phyloP scores from a whole-genome alignment of 208 protist genomes.

The Histomonas meleagridis region DNA sequence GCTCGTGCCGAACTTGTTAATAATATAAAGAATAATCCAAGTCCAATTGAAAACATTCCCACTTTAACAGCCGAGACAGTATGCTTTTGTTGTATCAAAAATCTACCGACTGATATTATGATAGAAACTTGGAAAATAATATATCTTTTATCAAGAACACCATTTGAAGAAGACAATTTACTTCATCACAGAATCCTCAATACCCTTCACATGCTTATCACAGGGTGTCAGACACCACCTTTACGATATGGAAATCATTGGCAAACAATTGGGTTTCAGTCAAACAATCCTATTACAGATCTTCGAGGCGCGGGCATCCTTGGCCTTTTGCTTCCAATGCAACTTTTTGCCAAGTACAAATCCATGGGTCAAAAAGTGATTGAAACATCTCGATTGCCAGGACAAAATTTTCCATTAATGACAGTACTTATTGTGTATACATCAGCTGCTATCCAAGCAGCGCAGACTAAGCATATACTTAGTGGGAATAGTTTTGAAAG shows the following conservation, averaged over 20 bases:
- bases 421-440: background rate
- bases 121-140: background rate
- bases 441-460: background rate
- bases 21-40: background rate
- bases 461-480: background rate
- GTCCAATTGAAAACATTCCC: background rate
- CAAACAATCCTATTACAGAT: background rate
- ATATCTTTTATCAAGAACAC: background rate
- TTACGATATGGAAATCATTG: background rate
- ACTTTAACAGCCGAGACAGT: background rate
- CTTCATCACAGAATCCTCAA: conserved; percentile 9
- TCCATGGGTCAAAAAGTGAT: background rate
- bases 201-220: background rate
- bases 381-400: background rate
- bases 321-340: background rate
- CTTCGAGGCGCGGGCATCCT: background rate
- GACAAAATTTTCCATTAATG: background rate
- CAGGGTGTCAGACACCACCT: background rate
- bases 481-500: background rate
- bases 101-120: background rate
- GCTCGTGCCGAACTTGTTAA: background rate
- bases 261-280: conserved; percentile 18
- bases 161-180: background rate
- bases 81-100: background rate
- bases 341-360: background rate